Conservation (phyloP, 148 eudicot species). For the Rhododendron molle region DNA sequence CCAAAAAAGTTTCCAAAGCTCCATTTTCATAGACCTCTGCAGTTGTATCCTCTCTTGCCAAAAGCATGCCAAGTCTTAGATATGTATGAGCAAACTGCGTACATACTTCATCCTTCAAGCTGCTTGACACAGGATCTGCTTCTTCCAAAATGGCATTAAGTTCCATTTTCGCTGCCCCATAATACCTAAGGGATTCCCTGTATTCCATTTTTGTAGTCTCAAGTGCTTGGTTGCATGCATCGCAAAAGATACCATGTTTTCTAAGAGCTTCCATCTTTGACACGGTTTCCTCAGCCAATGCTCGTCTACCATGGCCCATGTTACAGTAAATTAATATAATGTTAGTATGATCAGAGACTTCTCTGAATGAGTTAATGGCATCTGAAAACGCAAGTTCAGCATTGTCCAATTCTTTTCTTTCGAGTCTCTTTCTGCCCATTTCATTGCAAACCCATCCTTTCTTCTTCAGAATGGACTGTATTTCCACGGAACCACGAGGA, state of each 20-base stretch:
- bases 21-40: constrained; percentile 57
- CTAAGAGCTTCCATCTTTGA: constrained; percentile 54
- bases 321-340: constrained; percentile 81
- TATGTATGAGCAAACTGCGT: constrained; percentile 93
- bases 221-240: constrained; percentile 57
- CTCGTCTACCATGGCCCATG: constrained; percentile 91
- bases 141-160: constrained; percentile 32
- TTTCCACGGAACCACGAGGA: constrained; percentile 42
- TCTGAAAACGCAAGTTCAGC: constrained; percentile 82
- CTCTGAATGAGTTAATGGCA: constrained; percentile 74
- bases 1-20: constrained; percentile 32
- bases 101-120: constrained; percentile 61
- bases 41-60: constrained; percentile 75
- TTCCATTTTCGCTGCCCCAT: constrained; percentile 78
- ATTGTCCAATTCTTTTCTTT: constrained; percentile 57
- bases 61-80: constrained; percentile 87
- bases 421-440: constrained; percentile 73
- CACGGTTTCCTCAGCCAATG: constrained; percentile 74
- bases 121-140: constrained; percentile 29
- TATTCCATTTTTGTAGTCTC: constrained; percentile 71
- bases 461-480: constrained; percentile 69
- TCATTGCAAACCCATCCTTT: constrained; percentile 99
- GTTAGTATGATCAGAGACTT: constrained; percentile 78
- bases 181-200: constrained; percentile 61
- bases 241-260: constrained; percentile 38